Conservation (phyloP, 495 filamentous ascomycete genomes). For the Daldinia caldariorum region DNA sequence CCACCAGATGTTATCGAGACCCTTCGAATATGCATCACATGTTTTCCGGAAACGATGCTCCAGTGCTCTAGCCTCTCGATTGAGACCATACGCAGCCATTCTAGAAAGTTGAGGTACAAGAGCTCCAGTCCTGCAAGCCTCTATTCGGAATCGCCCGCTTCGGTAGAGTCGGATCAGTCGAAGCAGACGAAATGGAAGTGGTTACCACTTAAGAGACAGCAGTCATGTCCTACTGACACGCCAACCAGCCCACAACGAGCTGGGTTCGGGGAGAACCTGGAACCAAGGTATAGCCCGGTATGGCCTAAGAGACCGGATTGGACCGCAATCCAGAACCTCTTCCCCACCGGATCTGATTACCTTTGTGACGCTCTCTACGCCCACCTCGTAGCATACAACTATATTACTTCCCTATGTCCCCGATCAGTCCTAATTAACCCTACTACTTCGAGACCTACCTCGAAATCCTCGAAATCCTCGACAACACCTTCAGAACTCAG, state of each 20-base stretch:
- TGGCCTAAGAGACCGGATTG: slow-evolving; percentile 46
- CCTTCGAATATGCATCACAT: slow-evolving; percentile 52
- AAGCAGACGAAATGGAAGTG: slow-evolving; percentile 44
- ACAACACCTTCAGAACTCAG: slow-evolving; percentile 25
- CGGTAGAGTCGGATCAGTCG: slow-evolving; percentile 30
- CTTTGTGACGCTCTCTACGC: slow-evolving; percentile 72
- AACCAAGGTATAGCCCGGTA: slow-evolving; percentile 26
- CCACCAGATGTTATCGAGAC: slow-evolving; percentile 55
- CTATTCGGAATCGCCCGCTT: slow-evolving; percentile 31
- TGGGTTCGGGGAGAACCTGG: slow-evolving; percentile 18
- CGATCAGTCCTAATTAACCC: slow-evolving; percentile 34
- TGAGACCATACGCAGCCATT: slow-evolving; percentile 59
- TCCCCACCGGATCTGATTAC: slow-evolving; percentile 63
- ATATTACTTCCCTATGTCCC: slow-evolving; percentile 59
- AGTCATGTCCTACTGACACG: slow-evolving; percentile 18
- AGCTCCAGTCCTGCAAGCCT: slow-evolving; percentile 28
- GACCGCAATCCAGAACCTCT: slow-evolving; percentile 66
- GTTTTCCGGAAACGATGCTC: slow-evolving; percentile 61
- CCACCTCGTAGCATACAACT: slow-evolving; percentile 70
- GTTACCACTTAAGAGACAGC: slow-evolving; percentile 35
- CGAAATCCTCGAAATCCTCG: slow-evolving; percentile 36
- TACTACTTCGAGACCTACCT: slow-evolving; percentile 30
- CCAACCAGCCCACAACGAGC: slow-evolving; percentile 29
- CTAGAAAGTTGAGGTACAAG: slow-evolving; percentile 53
- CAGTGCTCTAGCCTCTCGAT: slow-evolving; percentile 56